Conservation (phyloP, 2,329 filamentous ascomycete genomes). For the Helotiales sp. region DNA sequence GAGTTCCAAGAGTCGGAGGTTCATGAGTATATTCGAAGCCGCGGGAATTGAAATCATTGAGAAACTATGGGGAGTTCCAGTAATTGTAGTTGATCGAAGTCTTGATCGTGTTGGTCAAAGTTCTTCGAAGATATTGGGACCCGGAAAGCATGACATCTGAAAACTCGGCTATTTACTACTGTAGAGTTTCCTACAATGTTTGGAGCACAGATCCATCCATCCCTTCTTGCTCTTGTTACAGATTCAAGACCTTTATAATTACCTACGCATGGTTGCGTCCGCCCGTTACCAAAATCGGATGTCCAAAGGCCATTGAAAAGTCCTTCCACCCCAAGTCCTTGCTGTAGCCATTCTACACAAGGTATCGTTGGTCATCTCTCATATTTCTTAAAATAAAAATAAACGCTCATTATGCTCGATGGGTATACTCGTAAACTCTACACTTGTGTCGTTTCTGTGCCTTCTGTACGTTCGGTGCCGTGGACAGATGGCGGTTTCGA, state of each 20-base stretch:
- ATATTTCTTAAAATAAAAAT: background rate
- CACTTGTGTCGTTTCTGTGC: constrained; percentile 8
- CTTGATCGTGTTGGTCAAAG: too few relatives aligned
- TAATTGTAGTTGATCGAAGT: background rate
- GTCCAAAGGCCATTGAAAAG: background rate
- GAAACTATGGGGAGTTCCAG: background rate
- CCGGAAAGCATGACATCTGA: background rate
- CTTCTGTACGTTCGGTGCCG: background rate
- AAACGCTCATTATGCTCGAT: background rate
- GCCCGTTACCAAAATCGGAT: too few relatives aligned
- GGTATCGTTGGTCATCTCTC: background rate
- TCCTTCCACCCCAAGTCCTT: background rate
- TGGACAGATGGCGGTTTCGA: background rate
- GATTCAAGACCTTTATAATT: background rate
- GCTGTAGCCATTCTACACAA: background rate
- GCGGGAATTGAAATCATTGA: background rate
- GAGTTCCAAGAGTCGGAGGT: too few relatives aligned
- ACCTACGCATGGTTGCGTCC: background rate
- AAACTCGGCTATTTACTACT: background rate
- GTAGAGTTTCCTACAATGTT: background rate
- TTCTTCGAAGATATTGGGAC: background rate
- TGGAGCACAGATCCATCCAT: background rate
- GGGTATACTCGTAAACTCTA: constrained; percentile 4
- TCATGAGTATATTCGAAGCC: background rate
- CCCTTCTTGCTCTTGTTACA: background rate